These are phyloP conservation scores for Trichosanthes truncata DNA, from an alignment of 306 rosid genomes.

Conservation along the genomic window DNA sequence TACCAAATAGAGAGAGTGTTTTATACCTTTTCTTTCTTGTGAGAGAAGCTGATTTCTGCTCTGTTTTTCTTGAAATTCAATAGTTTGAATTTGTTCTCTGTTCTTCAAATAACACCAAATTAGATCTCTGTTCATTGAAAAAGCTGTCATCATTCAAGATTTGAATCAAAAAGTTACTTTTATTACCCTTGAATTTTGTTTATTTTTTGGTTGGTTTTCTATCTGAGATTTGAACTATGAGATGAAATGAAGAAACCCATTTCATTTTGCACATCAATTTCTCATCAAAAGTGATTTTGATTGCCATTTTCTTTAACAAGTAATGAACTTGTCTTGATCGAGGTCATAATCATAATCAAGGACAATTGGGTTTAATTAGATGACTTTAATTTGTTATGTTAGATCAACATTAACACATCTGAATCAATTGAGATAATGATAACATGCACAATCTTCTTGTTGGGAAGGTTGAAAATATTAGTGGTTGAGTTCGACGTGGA, in stretches of 20 bases:
- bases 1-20: not conserved
- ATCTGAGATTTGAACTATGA: not conserved
- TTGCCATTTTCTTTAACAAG: not conserved
- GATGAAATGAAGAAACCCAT: not conserved
- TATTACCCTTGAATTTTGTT: not conserved
- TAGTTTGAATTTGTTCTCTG: too few species aligned
- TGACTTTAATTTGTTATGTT: not conserved
- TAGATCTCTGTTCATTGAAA: too few species aligned
- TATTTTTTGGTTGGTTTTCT: not conserved
- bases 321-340: not conserved
- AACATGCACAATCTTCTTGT: too few species aligned
- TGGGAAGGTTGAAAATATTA: too few species aligned
- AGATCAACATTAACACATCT: not conserved
- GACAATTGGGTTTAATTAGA: not conserved
- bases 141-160: too few species aligned
- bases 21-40: not conserved
- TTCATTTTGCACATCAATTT: not conserved
- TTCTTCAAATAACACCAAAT: too few species aligned
- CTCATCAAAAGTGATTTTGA: not conserved
- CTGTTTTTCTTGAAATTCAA: not conserved
- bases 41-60: not conserved
- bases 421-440: not conserved
- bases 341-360: not conserved
- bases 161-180: not conserved
- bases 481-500: too few species aligned